Percentiles rank a stretch among this genome's conserved stretches.
phyloP scores from a whole-genome alignment of 805 yeast species.

The Maudiozyma bulderi region DNA sequence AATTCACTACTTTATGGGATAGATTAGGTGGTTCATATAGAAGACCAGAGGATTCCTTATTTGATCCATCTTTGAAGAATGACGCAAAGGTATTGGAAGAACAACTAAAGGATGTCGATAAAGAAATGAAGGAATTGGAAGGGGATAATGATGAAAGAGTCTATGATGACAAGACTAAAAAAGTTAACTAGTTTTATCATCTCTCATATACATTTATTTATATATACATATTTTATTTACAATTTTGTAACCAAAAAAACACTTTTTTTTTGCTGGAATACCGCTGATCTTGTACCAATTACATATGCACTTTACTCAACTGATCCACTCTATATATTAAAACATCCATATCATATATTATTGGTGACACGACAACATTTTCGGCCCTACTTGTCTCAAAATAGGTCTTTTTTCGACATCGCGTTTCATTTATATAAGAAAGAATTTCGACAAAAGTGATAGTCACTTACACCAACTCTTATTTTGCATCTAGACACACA shows the following conservation, averaged over 20 bases:
- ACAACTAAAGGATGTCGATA: conserved; percentile 68
- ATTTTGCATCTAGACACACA: not conserved
- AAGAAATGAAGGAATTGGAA: conserved; percentile 69
- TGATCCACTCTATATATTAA: no score
- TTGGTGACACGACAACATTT: no score
- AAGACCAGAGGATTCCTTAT: conserved; percentile 79
- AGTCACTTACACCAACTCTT: no score
- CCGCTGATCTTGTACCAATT: no score
- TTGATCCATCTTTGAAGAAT: conserved; percentile 51
- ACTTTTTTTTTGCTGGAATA: not conserved
- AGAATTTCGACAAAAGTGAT: no score
- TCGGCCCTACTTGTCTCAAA: no score
- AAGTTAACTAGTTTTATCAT: not conserved
- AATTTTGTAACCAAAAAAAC: not conserved
- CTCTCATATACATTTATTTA: not conserved
- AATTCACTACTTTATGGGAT: conserved; percentile 97
- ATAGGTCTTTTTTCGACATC: no score
- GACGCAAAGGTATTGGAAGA: conserved; percentile 55
- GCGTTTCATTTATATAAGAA: no score
- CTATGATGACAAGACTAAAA: conserved; percentile 33
- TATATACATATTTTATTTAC: not conserved
- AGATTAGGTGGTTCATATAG: conserved; percentile 90
- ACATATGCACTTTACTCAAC: no score
- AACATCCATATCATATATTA: no score
- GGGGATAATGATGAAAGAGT: conserved; percentile 68